Conservation (phyloP, 441 rosid genomes). For the Monsonia emarginata region DNA sequence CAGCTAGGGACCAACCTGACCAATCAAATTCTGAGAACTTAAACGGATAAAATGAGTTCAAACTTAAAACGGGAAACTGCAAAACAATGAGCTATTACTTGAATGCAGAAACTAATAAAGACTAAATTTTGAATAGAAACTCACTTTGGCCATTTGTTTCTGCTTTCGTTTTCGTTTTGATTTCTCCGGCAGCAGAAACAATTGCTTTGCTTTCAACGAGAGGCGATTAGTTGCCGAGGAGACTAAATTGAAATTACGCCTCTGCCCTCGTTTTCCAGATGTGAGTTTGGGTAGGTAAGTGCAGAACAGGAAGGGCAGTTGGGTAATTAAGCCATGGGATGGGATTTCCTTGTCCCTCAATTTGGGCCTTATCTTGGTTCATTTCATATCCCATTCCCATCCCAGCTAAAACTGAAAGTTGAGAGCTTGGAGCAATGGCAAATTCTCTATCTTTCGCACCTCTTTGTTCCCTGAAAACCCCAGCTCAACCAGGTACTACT, state of each 20-base stretch:
- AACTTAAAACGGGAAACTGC: too few relatives aligned
- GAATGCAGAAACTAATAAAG: too few relatives aligned
- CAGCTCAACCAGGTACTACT: background rate
- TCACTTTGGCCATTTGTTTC: constrained; percentile 47
- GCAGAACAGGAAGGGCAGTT: background rate
- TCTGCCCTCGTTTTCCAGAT: constrained; percentile 10
- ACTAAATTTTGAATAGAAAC: constrained; percentile 10
- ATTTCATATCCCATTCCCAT: background rate
- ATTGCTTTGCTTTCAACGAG: background rate
- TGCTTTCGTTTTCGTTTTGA: constrained; percentile 15
- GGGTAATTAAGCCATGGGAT: background rate
- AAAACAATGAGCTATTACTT: too few relatives aligned
- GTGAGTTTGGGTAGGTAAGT: background rate
- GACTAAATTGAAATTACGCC: constrained; percentile 15
- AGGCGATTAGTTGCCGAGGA: background rate
- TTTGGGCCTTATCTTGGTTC: background rate
- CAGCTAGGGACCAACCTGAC: too few relatives aligned
- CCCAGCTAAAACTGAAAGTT: background rate
- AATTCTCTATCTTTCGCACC: background rate
- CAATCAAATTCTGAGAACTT: too few relatives aligned
- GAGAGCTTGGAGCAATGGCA: background rate
- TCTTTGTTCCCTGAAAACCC: background rate
- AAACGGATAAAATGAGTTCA: too few relatives aligned
- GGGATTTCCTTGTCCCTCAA: background rate
- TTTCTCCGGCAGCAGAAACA: background rate